Evolutionary conservation across 345 rosid genomes (phyloP).

Genomic region (Bruguiera gymnorhiza): DNA sequence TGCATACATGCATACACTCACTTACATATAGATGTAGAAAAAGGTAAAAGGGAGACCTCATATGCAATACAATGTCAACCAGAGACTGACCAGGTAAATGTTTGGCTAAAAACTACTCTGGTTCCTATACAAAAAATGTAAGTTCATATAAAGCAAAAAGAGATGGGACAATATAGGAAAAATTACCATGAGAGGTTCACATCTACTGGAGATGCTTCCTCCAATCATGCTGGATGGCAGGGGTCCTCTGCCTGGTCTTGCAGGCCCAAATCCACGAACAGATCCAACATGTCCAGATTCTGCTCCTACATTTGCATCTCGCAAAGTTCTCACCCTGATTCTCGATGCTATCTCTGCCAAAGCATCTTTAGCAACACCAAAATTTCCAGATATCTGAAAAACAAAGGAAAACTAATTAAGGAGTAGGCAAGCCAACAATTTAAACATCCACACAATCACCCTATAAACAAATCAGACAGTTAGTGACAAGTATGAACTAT

Average conservation of each 20-base stretch:
- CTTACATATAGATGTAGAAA: no score
- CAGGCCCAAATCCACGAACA: conserved; percentile 29
- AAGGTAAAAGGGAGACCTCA: no score
- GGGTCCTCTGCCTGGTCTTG: conserved; percentile 34
- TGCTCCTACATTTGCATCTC: conserved; percentile 41
- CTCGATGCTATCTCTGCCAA: conserved; percentile 50
- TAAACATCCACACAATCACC: not conserved
- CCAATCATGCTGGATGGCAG: conserved; percentile 27
- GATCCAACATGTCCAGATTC: conserved; percentile 37
- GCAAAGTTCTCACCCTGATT: conserved; percentile 47
- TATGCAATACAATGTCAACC: not conserved
- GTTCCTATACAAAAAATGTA: not conserved
- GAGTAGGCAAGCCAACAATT: not conserved
- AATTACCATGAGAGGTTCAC: conserved; percentile 40
- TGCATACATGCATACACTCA: no score
- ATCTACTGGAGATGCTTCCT: conserved; percentile 36
- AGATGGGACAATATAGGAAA: not conserved
- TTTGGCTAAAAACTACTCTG: not conserved
- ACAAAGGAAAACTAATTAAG: not conserved
- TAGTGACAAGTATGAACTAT: not conserved
- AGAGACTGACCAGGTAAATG: not conserved
- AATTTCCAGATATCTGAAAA: conserved; percentile 53
- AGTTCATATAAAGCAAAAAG: not conserved
- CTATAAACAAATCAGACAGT: not conserved
- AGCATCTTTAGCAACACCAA: conserved; percentile 52